Evolutionary conservation across 352 stramenopile species (phyloP).

Genomic region (Globisporangium orthogonon): DNA sequence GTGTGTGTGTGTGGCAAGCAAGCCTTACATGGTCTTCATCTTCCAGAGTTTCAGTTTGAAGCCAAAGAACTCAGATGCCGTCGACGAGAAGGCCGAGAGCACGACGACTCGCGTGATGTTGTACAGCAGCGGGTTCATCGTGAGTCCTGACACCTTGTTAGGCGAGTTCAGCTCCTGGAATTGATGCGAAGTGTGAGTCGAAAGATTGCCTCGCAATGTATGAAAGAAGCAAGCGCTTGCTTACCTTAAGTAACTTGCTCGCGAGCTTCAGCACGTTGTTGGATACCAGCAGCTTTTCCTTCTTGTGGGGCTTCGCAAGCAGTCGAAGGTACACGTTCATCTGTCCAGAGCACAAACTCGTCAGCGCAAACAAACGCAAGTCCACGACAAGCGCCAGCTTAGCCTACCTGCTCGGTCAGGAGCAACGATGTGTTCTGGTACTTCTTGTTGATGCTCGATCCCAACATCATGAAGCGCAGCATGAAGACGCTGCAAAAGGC

Average conservation of each 20-base stretch:
- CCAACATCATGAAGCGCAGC: conserved; percentile 89
- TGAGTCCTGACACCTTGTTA: conserved; percentile 88
- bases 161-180: conserved; percentile 80
- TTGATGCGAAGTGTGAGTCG: conserved; percentile 1
- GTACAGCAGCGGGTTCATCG: conserved; percentile 89
- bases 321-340: conserved; percentile 87
- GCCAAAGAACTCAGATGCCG: conserved; percentile 86
- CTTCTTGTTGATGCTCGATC: conserved; percentile 88
- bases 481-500: conserved; percentile 69
- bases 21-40: conserved; percentile 60
- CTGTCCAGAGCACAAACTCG: conserved; percentile 17
- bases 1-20: too few relatives aligned
- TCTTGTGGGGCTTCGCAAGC: conserved; percentile 82
- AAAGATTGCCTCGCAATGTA: too few relatives aligned
- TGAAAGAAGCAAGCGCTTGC: neutral
- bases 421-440: conserved; percentile 90
- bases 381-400: conserved; percentile 7
- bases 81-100: conserved; percentile 85
- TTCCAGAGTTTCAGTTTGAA: conserved; percentile 92
- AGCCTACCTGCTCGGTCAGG: conserved; percentile 81
- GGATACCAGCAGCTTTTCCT: conserved; percentile 85
- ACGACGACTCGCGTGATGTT: conserved; percentile 87
- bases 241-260: conserved; percentile 86
- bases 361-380: conserved; percentile 1
- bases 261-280: conserved; percentile 90